Percentiles rank a stretch among this genome's conserved stretches.
Conservation (phyloP, 306 rosid genomes). For the Fragaria iinumae region DNA sequence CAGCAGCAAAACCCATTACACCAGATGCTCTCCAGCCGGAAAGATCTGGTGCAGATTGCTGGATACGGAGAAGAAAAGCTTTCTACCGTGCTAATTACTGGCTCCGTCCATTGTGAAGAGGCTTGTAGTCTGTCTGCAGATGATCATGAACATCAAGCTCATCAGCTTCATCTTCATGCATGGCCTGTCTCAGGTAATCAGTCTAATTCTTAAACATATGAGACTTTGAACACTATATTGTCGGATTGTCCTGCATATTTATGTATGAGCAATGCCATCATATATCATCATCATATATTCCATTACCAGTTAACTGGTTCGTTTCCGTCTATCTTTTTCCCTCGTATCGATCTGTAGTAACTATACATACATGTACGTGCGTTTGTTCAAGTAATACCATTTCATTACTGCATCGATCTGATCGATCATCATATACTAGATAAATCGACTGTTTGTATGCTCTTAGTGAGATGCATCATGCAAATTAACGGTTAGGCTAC, state of each 20-base stretch:
- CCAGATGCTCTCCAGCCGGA: constrained; percentile 44
- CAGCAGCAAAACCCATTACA: constrained; percentile 25
- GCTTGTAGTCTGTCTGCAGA: constrained; percentile 21
- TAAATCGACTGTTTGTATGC: not conserved
- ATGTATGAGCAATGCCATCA: not conserved
- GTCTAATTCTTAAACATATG: too few species aligned
- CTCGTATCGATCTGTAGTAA: not conserved
- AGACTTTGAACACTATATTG: too few species aligned
- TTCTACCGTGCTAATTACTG: constrained; percentile 84
- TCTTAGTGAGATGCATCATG: not conserved
- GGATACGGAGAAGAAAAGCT: constrained; percentile 94
- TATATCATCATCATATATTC: not conserved
- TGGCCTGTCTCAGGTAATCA: constrained; percentile 71
- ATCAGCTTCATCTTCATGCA: constrained; percentile 45
- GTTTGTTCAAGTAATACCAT: not conserved
- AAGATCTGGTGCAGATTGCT: constrained; percentile 62
- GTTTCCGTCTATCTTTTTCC: not conserved
- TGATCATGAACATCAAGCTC: constrained; percentile 23
- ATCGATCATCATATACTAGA: not conserved
- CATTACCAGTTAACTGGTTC: not conserved
- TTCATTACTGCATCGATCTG: not conserved
- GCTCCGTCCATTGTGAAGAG: constrained; percentile 67
- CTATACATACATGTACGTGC: too few species aligned
- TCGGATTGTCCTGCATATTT: not conserved
- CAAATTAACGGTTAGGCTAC: not conserved